Percentiles rank a stretch among this genome's conserved stretches.
phyloP scores from a whole-genome alignment of 2,329 filamentous ascomycete species.

The Arthrobotrys megalospora region DNA sequence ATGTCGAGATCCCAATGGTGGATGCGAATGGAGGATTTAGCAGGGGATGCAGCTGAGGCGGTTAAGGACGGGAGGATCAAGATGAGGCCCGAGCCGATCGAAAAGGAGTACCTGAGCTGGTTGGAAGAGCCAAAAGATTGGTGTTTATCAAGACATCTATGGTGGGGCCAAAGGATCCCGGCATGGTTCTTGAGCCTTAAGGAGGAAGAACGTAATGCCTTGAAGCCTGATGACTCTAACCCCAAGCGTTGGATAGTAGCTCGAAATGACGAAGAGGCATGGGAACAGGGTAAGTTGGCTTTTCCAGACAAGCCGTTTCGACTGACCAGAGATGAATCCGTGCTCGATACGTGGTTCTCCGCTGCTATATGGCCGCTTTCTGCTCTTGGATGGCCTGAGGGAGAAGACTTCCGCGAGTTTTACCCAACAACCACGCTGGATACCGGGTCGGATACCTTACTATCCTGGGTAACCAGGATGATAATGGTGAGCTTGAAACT shows the following conservation, averaged over 20 bases:
- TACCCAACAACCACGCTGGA: slow-evolving; percentile 63
- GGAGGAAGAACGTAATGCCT: slow-evolving; percentile 25
- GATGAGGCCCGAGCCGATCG: slow-evolving; percentile 55
- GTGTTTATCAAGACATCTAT: slow-evolving; percentile 64
- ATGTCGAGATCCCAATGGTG: slow-evolving; percentile 64
- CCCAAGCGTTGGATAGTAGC: slow-evolving; percentile 61
- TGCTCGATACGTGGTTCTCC: slow-evolving; percentile 64
- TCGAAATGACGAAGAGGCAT: slow-evolving; percentile 58
- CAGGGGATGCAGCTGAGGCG: slow-evolving; percentile 56
- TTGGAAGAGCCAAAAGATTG: slow-evolving; percentile 63
- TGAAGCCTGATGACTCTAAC: slow-evolving; percentile 4
- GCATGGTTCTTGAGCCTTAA: slow-evolving; percentile 58
- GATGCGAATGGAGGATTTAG: slow-evolving; percentile 62
- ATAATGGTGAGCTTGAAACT: slow-evolving; percentile 63
- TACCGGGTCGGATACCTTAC: slow-evolving; percentile 63
- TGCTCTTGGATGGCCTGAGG: slow-evolving; percentile 62
- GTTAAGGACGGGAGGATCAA: slow-evolving; percentile 43
- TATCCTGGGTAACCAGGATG: slow-evolving; percentile 64
- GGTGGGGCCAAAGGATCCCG: slow-evolving; percentile 64
- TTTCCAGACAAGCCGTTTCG: slow-evolving; percentile 21
- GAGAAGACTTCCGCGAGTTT: slow-evolving; percentile 52
- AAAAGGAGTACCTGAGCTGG: slow-evolving; percentile 58
- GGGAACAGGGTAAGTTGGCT: not conserved
- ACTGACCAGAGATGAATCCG: slow-evolving; percentile 62
- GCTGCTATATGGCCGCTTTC: slow-evolving; percentile 63